phyloP scores from a whole-genome alignment of 805 yeast genomes.

The Wickerhamomyces mucosus region DNA sequence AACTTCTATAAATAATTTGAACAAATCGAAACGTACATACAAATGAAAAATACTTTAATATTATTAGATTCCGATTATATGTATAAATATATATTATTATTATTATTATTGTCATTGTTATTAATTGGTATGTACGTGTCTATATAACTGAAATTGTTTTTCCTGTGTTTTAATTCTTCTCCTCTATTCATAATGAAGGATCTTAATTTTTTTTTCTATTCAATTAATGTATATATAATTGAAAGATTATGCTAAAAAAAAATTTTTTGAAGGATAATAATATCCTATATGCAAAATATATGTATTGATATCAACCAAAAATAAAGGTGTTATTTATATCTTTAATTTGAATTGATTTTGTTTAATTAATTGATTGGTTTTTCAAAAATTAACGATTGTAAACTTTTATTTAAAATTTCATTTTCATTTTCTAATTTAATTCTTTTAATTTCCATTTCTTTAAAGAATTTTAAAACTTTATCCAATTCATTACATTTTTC shows the following conservation, averaged over 20 bases:
- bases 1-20: constrained; percentile 8
- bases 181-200: neutral
- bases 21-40: neutral
- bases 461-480: neutral
- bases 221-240: neutral
- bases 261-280: neutral
- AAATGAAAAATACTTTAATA: neutral
- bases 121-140: neutral
- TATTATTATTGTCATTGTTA: too few relatives aligned
- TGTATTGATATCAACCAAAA: neutral
- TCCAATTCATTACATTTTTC: neutral
- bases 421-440: neutral
- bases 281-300: neutral
- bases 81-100: too few relatives aligned
- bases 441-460: neutral
- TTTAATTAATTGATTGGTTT: too few relatives aligned
- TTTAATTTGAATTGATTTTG: too few relatives aligned
- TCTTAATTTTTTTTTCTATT: neutral
- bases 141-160: neutral
- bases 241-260: neutral
- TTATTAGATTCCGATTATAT: too few relatives aligned
- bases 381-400: neutral
- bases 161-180: neutral
- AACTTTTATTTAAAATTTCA: neutral
- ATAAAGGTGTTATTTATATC: too few relatives aligned